These are phyloP conservation scores for Drechslerella dactyloides DNA, from an alignment of 2,329 filamentous ascomycete genomes.

Conservation along the genomic window DNA sequence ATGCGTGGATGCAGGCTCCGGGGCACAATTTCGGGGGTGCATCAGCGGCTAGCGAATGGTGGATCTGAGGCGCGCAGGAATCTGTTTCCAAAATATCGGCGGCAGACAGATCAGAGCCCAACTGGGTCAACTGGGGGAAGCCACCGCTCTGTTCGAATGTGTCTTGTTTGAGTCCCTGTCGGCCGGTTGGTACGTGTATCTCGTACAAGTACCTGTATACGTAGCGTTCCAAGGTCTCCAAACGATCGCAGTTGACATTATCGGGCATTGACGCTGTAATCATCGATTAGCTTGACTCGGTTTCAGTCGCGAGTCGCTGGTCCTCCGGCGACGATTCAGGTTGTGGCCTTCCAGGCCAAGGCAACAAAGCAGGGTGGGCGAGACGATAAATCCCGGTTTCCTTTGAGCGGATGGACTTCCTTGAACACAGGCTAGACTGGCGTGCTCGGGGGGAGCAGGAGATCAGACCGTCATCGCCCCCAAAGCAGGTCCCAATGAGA, in stretches of 20 bases:
- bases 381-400: constrained; percentile 22
- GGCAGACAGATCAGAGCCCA: not conserved
- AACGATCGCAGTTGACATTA: not conserved
- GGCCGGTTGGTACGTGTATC: not conserved
- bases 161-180: too few relatives aligned
- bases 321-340: not conserved
- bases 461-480: constrained; percentile 44
- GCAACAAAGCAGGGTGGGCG: not conserved
- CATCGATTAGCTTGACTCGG: not conserved
- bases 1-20: not conserved
- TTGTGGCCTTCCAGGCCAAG: not conserved
- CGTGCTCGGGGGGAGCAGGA: constrained; percentile 42
- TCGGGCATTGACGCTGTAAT: not conserved
- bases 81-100: not conserved
- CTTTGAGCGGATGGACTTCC: constrained; percentile 49
- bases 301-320: not conserved
- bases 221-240: not conserved
- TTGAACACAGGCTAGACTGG: constrained; percentile 47
- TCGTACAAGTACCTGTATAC: not conserved
- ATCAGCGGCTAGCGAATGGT: constrained; percentile 42
- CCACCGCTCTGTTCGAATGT: not conserved
- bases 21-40: constrained; percentile 18
- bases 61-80: constrained; percentile 8
- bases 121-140: not conserved
- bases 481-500: constrained; percentile 26